Percentiles rank a stretch among this genome's conserved stretches.
These are phyloP conservation scores for Dryadomyces quercivorus DNA, from an alignment of 2,329 filamentous ascomycete genomes.

Conservation along the genomic window DNA sequence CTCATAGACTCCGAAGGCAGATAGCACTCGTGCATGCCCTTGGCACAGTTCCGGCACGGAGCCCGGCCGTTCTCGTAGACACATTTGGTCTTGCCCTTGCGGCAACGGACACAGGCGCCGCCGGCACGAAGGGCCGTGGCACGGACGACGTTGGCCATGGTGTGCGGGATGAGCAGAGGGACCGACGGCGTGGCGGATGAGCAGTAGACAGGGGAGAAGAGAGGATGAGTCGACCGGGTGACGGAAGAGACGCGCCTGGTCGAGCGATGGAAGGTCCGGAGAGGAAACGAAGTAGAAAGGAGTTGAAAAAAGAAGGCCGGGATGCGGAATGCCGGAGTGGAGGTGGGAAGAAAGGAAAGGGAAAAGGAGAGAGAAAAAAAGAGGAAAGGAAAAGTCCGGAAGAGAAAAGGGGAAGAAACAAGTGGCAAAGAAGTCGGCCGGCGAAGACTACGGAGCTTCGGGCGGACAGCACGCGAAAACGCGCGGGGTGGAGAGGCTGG, in stretches of 20 bases:
- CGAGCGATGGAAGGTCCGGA: not conserved
- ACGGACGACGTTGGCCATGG: conserved; percentile 38
- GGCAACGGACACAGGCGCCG: conserved; percentile 49
- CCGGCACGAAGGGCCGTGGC: conserved; percentile 48
- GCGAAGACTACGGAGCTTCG: conserved; percentile 4
- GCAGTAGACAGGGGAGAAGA: not conserved
- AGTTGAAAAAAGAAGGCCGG: not conserved
- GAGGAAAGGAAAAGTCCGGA: not conserved
- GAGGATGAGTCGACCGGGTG: no score
- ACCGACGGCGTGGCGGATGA: not conserved
- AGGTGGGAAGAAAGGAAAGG: not conserved
- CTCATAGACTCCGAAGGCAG: conserved; percentile 47
- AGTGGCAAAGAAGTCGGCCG: conserved; percentile 4
- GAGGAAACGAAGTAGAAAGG: not conserved
- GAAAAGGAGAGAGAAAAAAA: not conserved
- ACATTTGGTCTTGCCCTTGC: conserved; percentile 53
- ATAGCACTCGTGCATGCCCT: conserved; percentile 53
- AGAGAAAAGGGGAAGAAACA: not conserved
- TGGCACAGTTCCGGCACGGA: conserved; percentile 52
- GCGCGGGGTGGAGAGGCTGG: conserved; percentile 5
- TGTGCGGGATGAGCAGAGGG: not conserved
- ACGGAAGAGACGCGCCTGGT: not conserved
- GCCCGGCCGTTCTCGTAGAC: conserved; percentile 50
- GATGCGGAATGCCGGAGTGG: not conserved
- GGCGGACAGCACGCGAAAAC: conserved; percentile 5